Evolutionary conservation across 495 filamentous ascomycete species (phyloP).

Genomic region (Hypoxylon cercidicola): DNA sequence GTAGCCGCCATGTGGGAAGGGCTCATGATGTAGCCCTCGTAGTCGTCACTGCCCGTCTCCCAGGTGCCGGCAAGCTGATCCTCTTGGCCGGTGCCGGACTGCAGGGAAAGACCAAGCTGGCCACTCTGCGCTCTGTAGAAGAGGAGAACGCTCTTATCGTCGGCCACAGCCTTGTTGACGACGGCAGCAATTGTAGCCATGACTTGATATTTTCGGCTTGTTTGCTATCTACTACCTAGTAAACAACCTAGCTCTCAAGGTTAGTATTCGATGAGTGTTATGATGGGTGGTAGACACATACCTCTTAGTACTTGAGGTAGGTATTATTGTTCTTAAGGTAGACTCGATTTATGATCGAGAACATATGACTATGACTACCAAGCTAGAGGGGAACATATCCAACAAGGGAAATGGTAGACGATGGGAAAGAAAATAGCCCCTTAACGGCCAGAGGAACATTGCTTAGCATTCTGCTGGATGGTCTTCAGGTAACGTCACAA

Average conservation of each 20-base stretch:
- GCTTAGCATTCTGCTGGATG: not conserved
- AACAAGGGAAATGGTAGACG: conserved; percentile 1
- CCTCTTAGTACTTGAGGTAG: conserved; percentile 2
- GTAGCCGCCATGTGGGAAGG: conserved; percentile 10
- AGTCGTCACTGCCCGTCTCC: conserved; percentile 13
- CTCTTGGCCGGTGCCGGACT: conserved; percentile 8
- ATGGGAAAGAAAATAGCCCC: conserved; percentile 1
- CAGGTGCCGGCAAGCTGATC: conserved; percentile 9
- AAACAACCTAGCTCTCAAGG: conserved; percentile 1
- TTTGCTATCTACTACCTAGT: conserved; percentile 2
- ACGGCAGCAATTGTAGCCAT: conserved; percentile 2
- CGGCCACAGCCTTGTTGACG: conserved; percentile 13
- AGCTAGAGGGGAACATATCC: not conserved
- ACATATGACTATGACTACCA: conserved; percentile 1
- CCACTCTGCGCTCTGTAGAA: conserved; percentile 9
- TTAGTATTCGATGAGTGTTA: conserved; percentile 1
- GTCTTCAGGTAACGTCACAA: conserved; percentile 1
- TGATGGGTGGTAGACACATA: conserved; percentile 1
- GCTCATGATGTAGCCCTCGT: conserved; percentile 15
- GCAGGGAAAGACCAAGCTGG: conserved; percentile 11
- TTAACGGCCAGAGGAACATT: not conserved
- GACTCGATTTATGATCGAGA: conserved; percentile 2
- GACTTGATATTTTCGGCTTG: conserved; percentile 2
- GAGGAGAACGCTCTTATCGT: conserved; percentile 9
- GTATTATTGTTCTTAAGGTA: conserved; percentile 3